Evolutionary conservation across 106 monocot species (phyloP), one percentile per base, ranked within the genome.

Genomic region (Vanilla planifolia): DNA sequence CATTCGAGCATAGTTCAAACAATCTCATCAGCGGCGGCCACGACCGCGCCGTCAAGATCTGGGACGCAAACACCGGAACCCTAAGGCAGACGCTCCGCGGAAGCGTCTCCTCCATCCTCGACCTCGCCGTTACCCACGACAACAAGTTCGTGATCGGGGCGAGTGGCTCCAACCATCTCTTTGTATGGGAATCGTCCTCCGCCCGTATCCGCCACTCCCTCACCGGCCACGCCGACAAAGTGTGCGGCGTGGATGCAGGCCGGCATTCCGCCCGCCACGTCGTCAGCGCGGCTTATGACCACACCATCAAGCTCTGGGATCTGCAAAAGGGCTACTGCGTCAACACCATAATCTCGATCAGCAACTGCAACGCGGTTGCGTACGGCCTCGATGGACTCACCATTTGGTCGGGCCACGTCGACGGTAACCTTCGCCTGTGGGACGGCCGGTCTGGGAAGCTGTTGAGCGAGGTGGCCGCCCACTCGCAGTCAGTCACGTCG

Each of bases 271-370:
- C 59, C 57, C 84, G 78, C 16, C 67, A 77, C 60, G 36, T 75
- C 4, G 77, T 75, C 15, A 96, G 91, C 51, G 73, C 91, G 20
- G 66, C 84, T 33, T 71, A 78, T 44, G 96, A 96, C 63, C 91
- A 79, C 45, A 91, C 84, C 1, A 91, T 96, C 30, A 91, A 86
- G 65, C 48, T 81, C 47, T 96, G 96, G 96, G 91, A 96, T 53
- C 74, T 96, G 21, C 71, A 81, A 2, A 84, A 75, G 22, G 96
- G 96, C 14, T 96, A 75, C 58, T 91, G 87, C 50, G 43, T 52
- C 15, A 75, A 77, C 64, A 96, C 96, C 59, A 87, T 96, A 16
- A 66, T 88, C 33, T 74, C 83, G 3, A 34, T 47, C 5, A 96
- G 96, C 72, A 96, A 96, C 69, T 87, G 91, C 65, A 96, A 91